A percentile compares a stretch with the other conserved stretches of the same genome.
phyloP scores from a whole-genome alignment of 2,329 filamentous ascomycete species.

The Sporothrix protearum region DNA sequence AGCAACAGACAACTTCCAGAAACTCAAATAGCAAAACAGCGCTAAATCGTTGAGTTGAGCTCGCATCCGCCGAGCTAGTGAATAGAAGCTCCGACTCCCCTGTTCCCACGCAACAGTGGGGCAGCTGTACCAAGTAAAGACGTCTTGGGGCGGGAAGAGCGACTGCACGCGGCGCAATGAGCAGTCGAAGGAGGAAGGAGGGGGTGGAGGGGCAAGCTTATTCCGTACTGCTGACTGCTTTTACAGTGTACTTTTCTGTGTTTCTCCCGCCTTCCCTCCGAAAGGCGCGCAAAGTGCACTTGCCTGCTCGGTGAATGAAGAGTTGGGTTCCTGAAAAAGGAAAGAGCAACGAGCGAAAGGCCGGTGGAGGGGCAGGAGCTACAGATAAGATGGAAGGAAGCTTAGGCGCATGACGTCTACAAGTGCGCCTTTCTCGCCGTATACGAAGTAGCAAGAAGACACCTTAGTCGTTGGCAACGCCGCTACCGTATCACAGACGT shows the following conservation, averaged over 20 bases:
- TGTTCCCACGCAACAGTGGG: slow-evolving; percentile 12
- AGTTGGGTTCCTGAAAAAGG: background rate
- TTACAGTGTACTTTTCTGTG: background rate
- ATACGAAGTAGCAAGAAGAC: background rate
- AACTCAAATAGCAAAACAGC: slow-evolving; percentile 20
- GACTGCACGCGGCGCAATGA: too few species aligned
- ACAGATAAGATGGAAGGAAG: background rate
- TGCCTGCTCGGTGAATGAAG: background rate
- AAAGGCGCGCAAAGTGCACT: background rate
- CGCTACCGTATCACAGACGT: background rate
- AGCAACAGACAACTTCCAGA: background rate
- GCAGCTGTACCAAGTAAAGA: background rate
- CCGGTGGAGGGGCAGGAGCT: background rate
- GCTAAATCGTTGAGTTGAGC: slow-evolving; percentile 2
- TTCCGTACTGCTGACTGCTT: too few species aligned
- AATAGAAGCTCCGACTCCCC: background rate
- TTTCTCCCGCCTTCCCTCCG: slow-evolving; percentile 1
- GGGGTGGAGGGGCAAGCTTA: background rate
- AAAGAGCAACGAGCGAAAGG: background rate
- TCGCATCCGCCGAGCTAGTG: slow-evolving; percentile 2
- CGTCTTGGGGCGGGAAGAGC: background rate
- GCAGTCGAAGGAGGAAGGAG: background rate
- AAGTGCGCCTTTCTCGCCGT: background rate
- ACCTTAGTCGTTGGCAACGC: background rate
- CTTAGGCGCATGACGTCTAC: slow-evolving; percentile 6